These are phyloP conservation scores for Dunaliella primolecta DNA, from an alignment of 139 green algal genomes.

Conservation along the genomic window DNA sequence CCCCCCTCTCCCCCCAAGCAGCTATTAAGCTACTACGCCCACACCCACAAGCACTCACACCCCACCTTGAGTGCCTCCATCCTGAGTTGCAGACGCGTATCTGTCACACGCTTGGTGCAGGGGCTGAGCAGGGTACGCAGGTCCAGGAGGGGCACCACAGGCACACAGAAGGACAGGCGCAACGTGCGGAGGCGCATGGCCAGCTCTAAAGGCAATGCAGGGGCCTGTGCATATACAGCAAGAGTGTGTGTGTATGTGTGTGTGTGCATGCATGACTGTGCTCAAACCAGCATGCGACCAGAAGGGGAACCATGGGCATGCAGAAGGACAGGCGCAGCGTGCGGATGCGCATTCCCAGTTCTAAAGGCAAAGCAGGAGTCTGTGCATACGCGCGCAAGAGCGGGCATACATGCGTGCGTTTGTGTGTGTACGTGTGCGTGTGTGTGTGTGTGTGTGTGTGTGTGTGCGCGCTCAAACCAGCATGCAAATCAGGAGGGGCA, in stretches of 20 bases:
- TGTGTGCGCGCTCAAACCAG: too few species aligned
- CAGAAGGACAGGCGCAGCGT: constrained; percentile 50
- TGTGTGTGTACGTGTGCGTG: neutral
- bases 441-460: neutral
- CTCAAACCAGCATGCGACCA: too few species aligned
- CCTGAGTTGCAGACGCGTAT: constrained; percentile 24
- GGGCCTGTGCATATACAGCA: constrained; percentile 16
- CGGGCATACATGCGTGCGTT: neutral
- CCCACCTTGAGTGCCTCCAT: constrained; percentile 35
- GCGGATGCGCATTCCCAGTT: constrained; percentile 27
- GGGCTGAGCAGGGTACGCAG: constrained; percentile 32
- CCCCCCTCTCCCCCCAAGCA: too few species aligned
- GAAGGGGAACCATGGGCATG: constrained; percentile 44
- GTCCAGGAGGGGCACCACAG: constrained; percentile 43
- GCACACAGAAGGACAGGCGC: constrained; percentile 45
- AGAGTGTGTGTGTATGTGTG: neutral
- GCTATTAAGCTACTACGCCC: too few species aligned
- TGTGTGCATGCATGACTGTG: neutral
- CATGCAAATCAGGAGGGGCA: too few species aligned
- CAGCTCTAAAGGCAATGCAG: constrained; percentile 24
- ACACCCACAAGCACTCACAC: too few species aligned
- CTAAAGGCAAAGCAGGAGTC: constrained; percentile 23
- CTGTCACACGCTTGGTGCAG: constrained; percentile 15
- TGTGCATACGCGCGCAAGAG: neutral
- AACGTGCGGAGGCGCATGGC: constrained; percentile 45